Evolutionary conservation across 2,329 filamentous ascomycete genomes (phyloP).

Genomic region (Fusarium sulawesiense): DNA sequence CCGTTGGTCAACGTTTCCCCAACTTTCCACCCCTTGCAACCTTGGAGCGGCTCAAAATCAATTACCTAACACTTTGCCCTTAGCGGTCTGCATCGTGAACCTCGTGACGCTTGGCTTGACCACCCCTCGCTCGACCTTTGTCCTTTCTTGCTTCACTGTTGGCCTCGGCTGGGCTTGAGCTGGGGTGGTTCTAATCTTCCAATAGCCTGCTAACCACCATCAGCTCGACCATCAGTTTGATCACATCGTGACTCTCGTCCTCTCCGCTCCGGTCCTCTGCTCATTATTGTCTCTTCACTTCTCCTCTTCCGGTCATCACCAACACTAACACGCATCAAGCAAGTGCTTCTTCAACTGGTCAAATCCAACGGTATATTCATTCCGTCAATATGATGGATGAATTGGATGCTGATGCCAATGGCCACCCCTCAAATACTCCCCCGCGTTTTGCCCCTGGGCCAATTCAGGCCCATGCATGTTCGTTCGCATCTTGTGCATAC

Average conservation of each 20-base stretch:
- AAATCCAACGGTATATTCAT: constrained; percentile 28
- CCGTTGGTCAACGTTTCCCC: constrained; percentile 35
- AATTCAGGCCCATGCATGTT: constrained; percentile 3
- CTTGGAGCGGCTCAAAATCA: constrained; percentile 22
- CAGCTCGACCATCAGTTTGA: background rate
- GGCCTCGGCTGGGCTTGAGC: constrained; percentile 23
- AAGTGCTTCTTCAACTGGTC: constrained; percentile 30
- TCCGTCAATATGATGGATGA: constrained; percentile 12
- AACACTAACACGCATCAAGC: constrained; percentile 25
- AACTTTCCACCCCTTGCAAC: constrained; percentile 29
- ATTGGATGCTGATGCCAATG: background rate
- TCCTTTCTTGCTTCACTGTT: constrained; percentile 14
- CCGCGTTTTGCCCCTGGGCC: constrained; percentile 33
- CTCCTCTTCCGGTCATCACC: constrained; percentile 19
- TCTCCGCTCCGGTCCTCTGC: constrained; percentile 21
- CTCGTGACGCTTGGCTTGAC: constrained; percentile 31
- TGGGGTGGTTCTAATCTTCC: constrained; percentile 26
- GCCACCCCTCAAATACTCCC: constrained; percentile 25
- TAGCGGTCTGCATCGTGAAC: constrained; percentile 35
- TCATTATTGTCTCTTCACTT: constrained; percentile 25
- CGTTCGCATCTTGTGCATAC: constrained; percentile 10
- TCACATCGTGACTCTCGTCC: constrained; percentile 38
- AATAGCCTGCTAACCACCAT: constrained; percentile 21
- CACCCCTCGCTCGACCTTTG: constrained; percentile 24
- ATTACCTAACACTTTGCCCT: constrained; percentile 44